Conservation (phyloP, 352 stramenopile genomes). For the Globisporangium camurandrum region DNA sequence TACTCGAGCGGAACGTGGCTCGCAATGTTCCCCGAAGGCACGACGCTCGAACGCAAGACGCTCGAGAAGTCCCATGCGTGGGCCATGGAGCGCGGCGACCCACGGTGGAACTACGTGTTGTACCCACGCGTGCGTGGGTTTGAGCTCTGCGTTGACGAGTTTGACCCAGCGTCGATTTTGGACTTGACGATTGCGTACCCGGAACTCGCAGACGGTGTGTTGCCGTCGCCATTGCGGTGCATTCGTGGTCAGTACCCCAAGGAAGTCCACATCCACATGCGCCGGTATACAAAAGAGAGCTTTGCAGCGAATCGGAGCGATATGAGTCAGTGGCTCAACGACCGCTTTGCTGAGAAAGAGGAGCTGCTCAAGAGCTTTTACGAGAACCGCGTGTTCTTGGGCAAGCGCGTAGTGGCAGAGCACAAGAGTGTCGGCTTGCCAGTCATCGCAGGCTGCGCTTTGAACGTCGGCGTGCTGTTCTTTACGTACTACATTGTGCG, state of each 20-base stretch:
- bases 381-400: conserved; percentile 35
- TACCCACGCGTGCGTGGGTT: conserved; percentile 62
- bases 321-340: conserved; percentile 57
- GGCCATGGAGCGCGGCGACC: conserved; percentile 30
- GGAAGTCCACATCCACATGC: conserved; percentile 70
- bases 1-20: conserved; percentile 42
- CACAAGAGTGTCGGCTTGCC: conserved; percentile 19
- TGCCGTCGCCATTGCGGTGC: conserved; percentile 65
- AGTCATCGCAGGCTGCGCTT: conserved; percentile 16
- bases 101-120: conserved; percentile 59
- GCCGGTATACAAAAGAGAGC: conserved; percentile 36
- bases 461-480: conserved; percentile 33
- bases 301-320: conserved; percentile 32
- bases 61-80: conserved; percentile 56
- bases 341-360: conserved; percentile 68
- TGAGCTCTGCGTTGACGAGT: conserved; percentile 51
- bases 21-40: conserved; percentile 77
- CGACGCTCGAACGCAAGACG: conserved; percentile 60
- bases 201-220: conserved; percentile 55
- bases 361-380: conserved; percentile 62
- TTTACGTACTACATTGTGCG: conserved; percentile 24
- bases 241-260: conserved; percentile 52
- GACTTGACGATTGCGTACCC: conserved; percentile 75
- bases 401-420: conserved; percentile 25
- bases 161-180: conserved; percentile 59